These are phyloP conservation scores for Pseudogymnoascus sp. DNA, from an alignment of 2,329 filamentous ascomycete species.

Conservation along the genomic window DNA sequence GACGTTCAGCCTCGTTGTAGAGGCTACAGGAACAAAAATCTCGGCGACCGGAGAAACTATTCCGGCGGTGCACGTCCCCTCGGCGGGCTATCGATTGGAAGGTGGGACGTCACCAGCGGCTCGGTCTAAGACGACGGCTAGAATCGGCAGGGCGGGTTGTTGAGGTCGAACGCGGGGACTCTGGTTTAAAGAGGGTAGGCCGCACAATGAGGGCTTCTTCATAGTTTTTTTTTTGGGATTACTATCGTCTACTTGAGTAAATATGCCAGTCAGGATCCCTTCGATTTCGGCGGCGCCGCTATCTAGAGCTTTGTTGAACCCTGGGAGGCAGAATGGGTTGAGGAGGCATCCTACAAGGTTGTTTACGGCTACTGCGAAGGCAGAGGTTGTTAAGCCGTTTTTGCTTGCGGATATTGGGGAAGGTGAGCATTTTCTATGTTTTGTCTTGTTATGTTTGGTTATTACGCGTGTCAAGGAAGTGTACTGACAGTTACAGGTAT, in stretches of 20 bases:
- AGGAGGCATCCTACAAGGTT: conserved; percentile 13
- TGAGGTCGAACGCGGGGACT: not conserved
- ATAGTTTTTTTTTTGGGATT: conserved; percentile 1
- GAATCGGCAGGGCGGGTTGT: not conserved
- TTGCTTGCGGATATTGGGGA: conserved; percentile 80
- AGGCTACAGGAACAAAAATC: not conserved
- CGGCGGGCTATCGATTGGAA: not conserved
- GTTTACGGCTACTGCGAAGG: conserved; percentile 23
- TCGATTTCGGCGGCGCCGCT: not conserved
- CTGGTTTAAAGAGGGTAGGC: not conserved
- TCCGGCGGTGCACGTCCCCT: not conserved
- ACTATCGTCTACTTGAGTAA: not conserved
- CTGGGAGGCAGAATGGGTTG: not conserved
- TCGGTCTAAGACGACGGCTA: conserved; percentile 1
- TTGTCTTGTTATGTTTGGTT: not conserved
- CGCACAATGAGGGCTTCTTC: not conserved
- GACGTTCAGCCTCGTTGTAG: not conserved
- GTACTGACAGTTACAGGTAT: conserved; percentile 55
- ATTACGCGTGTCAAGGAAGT: conserved; percentile 9
- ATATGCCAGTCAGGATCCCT: not conserved
- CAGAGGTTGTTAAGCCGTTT: conserved; percentile 62
- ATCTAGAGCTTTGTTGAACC: not conserved
- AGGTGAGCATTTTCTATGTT: conserved; percentile 40
- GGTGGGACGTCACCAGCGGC: not conserved
- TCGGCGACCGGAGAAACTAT: not conserved